Evolutionary conservation across 1,139 yeast species (phyloP), one percentile per base, ranked within the genome.

Genomic region (Hyphopichia khmerensis): DNA sequence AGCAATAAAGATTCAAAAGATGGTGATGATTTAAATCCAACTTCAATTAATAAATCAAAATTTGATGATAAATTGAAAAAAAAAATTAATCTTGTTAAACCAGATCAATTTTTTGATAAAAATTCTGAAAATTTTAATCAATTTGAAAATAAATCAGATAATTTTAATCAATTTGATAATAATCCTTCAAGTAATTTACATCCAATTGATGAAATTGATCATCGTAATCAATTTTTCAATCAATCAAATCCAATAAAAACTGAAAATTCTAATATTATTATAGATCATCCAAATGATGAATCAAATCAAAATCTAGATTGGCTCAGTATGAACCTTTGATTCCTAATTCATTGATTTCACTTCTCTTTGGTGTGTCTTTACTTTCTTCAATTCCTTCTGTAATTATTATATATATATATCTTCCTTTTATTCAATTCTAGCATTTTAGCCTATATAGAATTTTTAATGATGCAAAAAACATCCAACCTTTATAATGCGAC

Each of bases 11-110:
- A 26, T 10, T 5, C 9, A 15, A 50, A 48, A 41, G 75, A 67
- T 51, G 74, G 74, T 16, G 74, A 68, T 48, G 72, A 68, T 48
- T 55, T 68, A 32, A 64, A 64, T 45, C 74, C 73, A 3, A 64
- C 69, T 2, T 52, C 63, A 11, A 43, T 66, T 6, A 44, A 43
- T 13, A 43, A 40, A 18, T 5, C 4, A 8, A 33, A 33, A 33
- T 10, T 21, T 21, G 17, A 33, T 33, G 35, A 19, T 30, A n/a
- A n/a, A n/a, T n/a, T n/a, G 33, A 30, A 11, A 14, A 30, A 30
- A 30, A 30, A 14, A 15, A 15, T 30, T n/a, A 3, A n/a, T 30
- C n/a, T n/a, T n/a, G n/a, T 30, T 30, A 30, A 27, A 13, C n/a
- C n/a, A 6, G 15, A 27, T 7, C 31, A 27, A 27, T 13, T 27